A percentile compares a stretch with the other conserved stretches of the same genome.
Evolutionary conservation across 2,329 filamentous ascomycete genomes (phyloP).

Genomic region (Exophiala alcalophila): DNA sequence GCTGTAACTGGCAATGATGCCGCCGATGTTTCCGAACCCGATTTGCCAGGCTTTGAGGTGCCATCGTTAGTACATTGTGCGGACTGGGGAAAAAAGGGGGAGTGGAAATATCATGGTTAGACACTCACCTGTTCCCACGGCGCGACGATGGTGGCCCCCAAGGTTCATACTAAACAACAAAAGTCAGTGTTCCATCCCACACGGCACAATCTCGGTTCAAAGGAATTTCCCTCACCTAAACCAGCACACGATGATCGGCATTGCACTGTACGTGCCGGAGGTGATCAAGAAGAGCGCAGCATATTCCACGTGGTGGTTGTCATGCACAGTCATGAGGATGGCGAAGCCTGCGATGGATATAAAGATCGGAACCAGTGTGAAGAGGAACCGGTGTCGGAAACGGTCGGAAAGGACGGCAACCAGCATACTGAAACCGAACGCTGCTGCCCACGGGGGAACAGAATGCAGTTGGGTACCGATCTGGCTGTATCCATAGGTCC

Average conservation of each 20-base stretch:
- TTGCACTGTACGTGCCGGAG: conserved; percentile 28
- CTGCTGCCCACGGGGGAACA: conserved; percentile 45
- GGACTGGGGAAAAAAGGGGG: too few relatives aligned
- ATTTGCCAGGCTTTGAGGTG: conserved; percentile 1
- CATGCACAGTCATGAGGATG: conserved; percentile 33
- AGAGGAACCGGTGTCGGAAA: conserved; percentile 34
- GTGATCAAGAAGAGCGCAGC: conserved; percentile 32
- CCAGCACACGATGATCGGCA: conserved; percentile 45
- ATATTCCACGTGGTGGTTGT: conserved; percentile 32
- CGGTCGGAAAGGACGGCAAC: conserved; percentile 33
- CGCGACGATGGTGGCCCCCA: conserved; percentile 49
- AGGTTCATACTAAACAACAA: conserved; percentile 58
- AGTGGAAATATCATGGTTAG: not conserved
- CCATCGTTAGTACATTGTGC: too few relatives aligned
- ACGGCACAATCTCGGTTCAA: too few relatives aligned
- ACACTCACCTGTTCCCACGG: conserved; percentile 48
- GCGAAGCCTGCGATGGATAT: conserved; percentile 35
- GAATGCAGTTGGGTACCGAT: conserved; percentile 55
- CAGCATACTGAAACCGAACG: conserved; percentile 36
- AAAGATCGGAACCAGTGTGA: conserved; percentile 33
- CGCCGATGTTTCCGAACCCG: conserved; percentile 46
- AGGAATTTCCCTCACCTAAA: too few relatives aligned
- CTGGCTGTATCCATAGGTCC: conserved; percentile 58
- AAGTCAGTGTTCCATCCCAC: too few relatives aligned
- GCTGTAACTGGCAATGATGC: conserved; percentile 52